Percentiles rank a stretch among this genome's conserved stretches.
These are phyloP conservation scores for Capronia coronata DNA, from an alignment of 2,329 filamentous ascomycete genomes.

Conservation along the genomic window DNA sequence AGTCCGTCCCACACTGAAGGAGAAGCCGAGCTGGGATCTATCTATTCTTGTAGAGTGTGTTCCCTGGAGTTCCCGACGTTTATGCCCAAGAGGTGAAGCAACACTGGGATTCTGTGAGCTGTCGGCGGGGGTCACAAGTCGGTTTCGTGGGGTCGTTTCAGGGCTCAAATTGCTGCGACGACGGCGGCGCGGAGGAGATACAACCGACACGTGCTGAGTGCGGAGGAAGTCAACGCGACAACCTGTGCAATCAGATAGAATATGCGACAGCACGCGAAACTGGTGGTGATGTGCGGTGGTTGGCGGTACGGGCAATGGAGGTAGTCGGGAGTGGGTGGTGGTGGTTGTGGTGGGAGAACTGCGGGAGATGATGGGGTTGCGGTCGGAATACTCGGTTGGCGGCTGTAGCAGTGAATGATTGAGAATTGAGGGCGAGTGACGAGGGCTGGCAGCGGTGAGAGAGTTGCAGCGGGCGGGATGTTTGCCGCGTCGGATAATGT, in stretches of 20 bases:
- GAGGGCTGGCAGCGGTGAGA: slow-evolving; percentile 8
- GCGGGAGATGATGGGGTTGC: slow-evolving; percentile 7
- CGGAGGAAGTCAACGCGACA: no score
- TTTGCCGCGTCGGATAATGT: slow-evolving; percentile 5
- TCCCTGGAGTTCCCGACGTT: slow-evolving; percentile 7
- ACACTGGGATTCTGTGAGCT: not conserved
- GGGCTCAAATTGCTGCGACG: not conserved
- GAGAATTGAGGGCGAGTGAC: not conserved
- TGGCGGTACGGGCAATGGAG: not conserved
- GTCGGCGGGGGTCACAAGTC: slow-evolving; percentile 1
- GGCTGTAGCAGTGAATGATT: slow-evolving; percentile 2
- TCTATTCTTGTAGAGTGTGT: slow-evolving; percentile 23
- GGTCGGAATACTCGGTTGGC: slow-evolving; percentile 1
- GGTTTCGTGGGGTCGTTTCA: not conserved
- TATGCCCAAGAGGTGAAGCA: slow-evolving; percentile 12
- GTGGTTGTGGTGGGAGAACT: not conserved
- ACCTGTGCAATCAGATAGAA: not conserved
- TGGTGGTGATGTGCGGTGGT: not conserved
- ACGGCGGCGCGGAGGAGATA: not conserved
- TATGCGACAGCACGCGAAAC: not conserved
- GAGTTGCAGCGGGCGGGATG: slow-evolving; percentile 3
- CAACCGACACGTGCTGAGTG: not conserved
- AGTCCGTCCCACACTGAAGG: slow-evolving; percentile 22
- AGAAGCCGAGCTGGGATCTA: slow-evolving; percentile 11
- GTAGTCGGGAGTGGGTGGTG: slow-evolving; percentile 1